phyloP scores from a whole-genome alignment of 148 eudicot species.

The Euryodendron excelsum region DNA sequence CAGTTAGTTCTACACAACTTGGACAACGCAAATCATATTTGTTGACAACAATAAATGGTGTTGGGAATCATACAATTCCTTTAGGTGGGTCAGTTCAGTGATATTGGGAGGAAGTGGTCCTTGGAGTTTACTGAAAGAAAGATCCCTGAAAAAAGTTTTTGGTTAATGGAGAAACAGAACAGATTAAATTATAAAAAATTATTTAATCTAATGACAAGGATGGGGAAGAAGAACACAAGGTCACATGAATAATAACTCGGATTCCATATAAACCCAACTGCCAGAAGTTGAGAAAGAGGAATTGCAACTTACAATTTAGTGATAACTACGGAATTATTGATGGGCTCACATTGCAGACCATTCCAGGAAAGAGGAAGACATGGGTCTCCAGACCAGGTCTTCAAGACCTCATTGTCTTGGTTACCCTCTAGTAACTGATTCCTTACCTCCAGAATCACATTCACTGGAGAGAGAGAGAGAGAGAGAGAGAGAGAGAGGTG shows the following conservation, averaged over 20 bases:
- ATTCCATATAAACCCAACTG: background rate
- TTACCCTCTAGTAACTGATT: constrained; percentile 32
- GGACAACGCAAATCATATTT: background rate
- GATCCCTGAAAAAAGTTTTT: constrained; percentile 27
- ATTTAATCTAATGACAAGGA: too few species aligned
- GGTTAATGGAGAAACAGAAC: background rate
- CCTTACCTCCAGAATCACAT: constrained; percentile 29
- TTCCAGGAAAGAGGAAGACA: constrained; percentile 50
- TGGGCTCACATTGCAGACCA: constrained; percentile 31
- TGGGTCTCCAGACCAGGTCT: constrained; percentile 47
- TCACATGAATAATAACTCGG: background rate
- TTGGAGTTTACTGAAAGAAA: constrained; percentile 31
- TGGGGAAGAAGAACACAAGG: too few species aligned
- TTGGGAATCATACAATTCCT: constrained; percentile 38
- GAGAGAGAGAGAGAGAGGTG: background rate
- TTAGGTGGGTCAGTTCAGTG: constrained; percentile 34
- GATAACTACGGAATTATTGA: constrained; percentile 29
- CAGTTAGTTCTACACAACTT: background rate
- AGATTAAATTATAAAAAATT: too few species aligned
- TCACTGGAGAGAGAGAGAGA: constrained; percentile 28
- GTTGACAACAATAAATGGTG: background rate
- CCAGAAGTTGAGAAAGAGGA: background rate
- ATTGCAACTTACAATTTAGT: constrained; percentile 36
- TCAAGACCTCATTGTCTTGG: constrained; percentile 29
- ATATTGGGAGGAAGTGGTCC: constrained; percentile 43